Base-by-base conservation (phyloP, 2,329 filamentous ascomycete genomes). In the Uncinocarpus reesii region DNA sequence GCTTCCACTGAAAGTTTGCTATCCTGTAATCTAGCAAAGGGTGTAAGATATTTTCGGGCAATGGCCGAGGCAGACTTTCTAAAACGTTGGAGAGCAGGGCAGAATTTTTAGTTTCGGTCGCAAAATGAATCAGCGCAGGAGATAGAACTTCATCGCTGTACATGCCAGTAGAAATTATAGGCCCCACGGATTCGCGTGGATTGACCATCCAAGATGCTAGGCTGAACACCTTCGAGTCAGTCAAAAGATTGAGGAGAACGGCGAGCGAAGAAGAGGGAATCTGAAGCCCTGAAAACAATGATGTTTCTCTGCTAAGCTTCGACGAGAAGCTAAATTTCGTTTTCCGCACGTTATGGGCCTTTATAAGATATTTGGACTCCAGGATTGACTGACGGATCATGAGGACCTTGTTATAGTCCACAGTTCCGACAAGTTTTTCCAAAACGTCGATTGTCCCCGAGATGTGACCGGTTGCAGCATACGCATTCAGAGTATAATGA, bases 151-250 rank as follows among this genome's bases (percentile, higher is more conserved):
- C 68, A 52, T 76, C 62, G 2, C 57, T 57, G 54, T 77, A 79
- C 21, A 69, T 53, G 16, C 58, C 56, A 10, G 58, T 55, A 18
- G 68, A 61, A 20, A 80, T 75, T 2, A 74, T 52, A 11, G 36
- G 45, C 13, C 45, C 45, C n/a, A 29, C 26, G 16, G n/a, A 76
- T 74, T 0, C 74, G 13, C 28, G 56, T 0, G 70, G 71, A 47
- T 71, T 69, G 1, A 80, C 61, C 10, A 81, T 61, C 71, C 72
- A 78, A 26, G 70, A 65, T 3, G 73, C 76, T 46, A 80, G 65
- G 13, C 71, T 67, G 50, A 68, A 73, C 6, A 44, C 31, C 10
- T 42, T 41, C 18, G 52, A 40, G 15, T 44, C 41, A 13, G 44
- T 50, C 13, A 52, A 44, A 15, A 16, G 32, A 28, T 42, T 48